phyloP scores from a whole-genome alignment of 2,329 filamentous ascomycete species.

The Elsinoe ampelina region DNA sequence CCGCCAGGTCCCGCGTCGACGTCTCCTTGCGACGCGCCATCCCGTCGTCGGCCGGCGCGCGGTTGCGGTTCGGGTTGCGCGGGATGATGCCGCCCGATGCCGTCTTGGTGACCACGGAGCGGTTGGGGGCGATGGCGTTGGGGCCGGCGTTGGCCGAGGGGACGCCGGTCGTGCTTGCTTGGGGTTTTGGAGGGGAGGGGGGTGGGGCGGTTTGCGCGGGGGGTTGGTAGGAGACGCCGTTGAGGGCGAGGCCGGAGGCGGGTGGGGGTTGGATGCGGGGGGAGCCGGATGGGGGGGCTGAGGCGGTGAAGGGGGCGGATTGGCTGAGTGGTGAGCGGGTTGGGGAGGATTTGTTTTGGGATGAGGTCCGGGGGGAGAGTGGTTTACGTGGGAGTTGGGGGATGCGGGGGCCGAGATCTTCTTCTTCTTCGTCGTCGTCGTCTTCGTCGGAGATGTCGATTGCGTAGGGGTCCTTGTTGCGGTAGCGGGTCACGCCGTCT shows the following conservation, averaged over 20 bases:
- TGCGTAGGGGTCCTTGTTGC: slow-evolving; percentile 84
- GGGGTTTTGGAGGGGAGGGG: slow-evolving; percentile 8
- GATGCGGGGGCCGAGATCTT: background rate
- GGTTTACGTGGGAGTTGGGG: slow-evolving; percentile 9
- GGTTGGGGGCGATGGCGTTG: slow-evolving; percentile 20
- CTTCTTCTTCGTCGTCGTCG: slow-evolving; percentile 46
- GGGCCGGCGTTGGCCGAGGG: slow-evolving; percentile 15
- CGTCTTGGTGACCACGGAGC: slow-evolving; percentile 12
- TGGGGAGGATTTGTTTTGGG: background rate
- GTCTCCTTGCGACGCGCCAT: slow-evolving; percentile 19
- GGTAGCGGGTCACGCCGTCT: slow-evolving; percentile 58
- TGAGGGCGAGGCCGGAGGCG: slow-evolving; percentile 6
- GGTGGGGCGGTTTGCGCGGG: background rate
- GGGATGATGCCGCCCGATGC: slow-evolving; percentile 13
- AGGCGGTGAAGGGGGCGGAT: background rate
- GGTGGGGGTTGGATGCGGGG: background rate
- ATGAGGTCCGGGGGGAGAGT: background rate
- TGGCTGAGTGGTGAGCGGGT: background rate
- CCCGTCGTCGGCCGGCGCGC: slow-evolving; percentile 21
- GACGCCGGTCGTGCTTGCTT: slow-evolving; percentile 14
- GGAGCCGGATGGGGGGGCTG: background rate
- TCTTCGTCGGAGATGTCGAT: slow-evolving; percentile 60
- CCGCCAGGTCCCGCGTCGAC: slow-evolving; percentile 33
- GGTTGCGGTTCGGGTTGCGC: slow-evolving; percentile 14
- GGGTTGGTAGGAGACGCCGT: slow-evolving; percentile 10